phyloP scores from a whole-genome alignment of 371 early-diverging fungal genomes.

The Circinella minor region DNA sequence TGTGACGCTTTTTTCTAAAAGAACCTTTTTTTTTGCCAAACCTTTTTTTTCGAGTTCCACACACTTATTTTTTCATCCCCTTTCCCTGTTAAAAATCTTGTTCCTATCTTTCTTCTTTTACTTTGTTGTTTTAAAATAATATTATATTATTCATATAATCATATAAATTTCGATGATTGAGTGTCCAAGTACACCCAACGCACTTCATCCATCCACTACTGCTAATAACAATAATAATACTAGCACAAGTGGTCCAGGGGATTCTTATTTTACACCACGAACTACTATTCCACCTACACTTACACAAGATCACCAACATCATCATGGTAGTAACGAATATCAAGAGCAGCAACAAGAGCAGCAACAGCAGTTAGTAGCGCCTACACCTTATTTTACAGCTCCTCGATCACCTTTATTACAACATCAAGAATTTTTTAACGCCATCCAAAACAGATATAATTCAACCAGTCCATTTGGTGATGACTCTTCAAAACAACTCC shows the following conservation, averaged over 20 bases:
- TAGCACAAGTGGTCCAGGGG: neutral
- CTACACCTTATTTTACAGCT: slow-evolving; percentile 51
- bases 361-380: neutral
- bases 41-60: neutral
- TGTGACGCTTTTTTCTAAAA: slow-evolving; percentile 7
- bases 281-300: neutral
- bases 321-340: neutral
- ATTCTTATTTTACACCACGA: slow-evolving; percentile 16
- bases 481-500: slow-evolving; percentile 17
- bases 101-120: slow-evolving; percentile 7
- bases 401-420: slow-evolving; percentile 40
- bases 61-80: neutral
- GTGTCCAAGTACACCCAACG: slow-evolving; percentile 21
- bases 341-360: neutral
- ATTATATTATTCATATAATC: no score
- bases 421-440: slow-evolving; percentile 54
- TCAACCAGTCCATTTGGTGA: slow-evolving; percentile 27
- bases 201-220: slow-evolving; percentile 9
- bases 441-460: slow-evolving; percentile 43
- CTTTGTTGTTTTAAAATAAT: neutral
- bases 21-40: slow-evolving; percentile 4
- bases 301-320: neutral
- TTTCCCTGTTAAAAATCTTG: neutral
- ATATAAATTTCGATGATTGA: slow-evolving; percentile 20
- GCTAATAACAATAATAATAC: neutral